Conservation (phyloP, 1,284 basidiomycete species). For the Termitomyces sp. region DNA sequence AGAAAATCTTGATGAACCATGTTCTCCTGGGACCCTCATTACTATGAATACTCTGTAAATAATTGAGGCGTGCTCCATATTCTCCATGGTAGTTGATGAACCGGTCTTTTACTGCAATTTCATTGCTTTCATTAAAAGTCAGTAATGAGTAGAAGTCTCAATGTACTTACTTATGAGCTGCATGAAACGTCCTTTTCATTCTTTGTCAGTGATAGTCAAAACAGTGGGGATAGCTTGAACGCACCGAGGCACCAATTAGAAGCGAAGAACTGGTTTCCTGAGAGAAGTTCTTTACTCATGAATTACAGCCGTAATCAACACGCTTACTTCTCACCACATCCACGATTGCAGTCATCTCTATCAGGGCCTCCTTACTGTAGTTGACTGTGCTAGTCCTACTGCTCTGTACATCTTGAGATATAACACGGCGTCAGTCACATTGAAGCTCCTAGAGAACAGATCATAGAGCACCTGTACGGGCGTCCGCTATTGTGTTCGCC, state of each 20-base stretch:
- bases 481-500: constrained; percentile 16
- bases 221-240: neutral
- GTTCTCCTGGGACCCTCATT: constrained; percentile 14
- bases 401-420: constrained; percentile 18
- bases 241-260: constrained; percentile 21
- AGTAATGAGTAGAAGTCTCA: neutral
- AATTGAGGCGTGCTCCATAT: constrained; percentile 42
- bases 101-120: constrained; percentile 30
- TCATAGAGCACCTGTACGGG: constrained; percentile 18
- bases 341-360: constrained; percentile 18
- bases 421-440: neutral
- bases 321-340: constrained; percentile 13
- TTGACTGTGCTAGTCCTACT: constrained; percentile 17
- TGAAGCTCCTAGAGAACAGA: neutral
- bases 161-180: neutral
- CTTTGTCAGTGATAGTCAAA: neutral
- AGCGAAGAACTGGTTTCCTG: constrained; percentile 1
- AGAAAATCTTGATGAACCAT: constrained; percentile 28
- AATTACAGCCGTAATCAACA: neutral
- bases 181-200: neutral
- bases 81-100: constrained; percentile 52
- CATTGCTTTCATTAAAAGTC: neutral
- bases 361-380: constrained; percentile 13
- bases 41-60: constrained; percentile 36
- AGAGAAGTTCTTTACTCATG: neutral